Evolutionary conservation across 2,329 filamentous ascomycete genomes (phyloP).

Genomic region (Thielaviopsis ethacetica): DNA sequence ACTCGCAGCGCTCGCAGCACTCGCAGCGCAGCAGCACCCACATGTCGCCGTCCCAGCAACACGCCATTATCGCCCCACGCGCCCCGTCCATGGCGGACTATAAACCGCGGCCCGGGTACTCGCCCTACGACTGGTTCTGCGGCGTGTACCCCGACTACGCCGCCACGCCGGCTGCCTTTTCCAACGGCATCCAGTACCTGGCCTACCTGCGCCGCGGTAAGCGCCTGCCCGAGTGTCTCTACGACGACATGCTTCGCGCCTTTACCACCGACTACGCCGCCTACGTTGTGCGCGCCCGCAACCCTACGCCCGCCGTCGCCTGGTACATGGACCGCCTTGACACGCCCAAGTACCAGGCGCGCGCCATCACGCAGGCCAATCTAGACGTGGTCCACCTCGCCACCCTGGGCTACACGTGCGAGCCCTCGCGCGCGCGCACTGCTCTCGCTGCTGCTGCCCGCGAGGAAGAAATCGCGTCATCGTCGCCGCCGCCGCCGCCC

Average conservation of each 20-base stretch:
- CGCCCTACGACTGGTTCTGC: constrained; percentile 24
- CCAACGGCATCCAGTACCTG: constrained; percentile 28
- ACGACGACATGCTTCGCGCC: constrained; percentile 35
- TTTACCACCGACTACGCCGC: constrained; percentile 26
- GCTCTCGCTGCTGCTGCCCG: background rate
- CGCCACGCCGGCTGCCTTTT: constrained; percentile 25
- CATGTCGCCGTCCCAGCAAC: background rate
- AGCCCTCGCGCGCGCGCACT: background rate
- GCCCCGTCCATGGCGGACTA: background rate
- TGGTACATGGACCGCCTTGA: constrained; percentile 24
- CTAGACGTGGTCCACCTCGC: constrained; percentile 17
- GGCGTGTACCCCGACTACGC: constrained; percentile 26
- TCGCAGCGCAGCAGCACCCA: background rate
- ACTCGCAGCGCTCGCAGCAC: background rate
- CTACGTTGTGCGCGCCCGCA: constrained; percentile 22
- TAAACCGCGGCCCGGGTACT: background rate
- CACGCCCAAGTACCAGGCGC: constrained; percentile 17
- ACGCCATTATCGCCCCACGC: background rate
- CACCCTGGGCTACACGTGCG: background rate
- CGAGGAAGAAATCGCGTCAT: background rate
- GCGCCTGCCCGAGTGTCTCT: constrained; percentile 26
- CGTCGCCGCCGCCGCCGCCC: background rate
- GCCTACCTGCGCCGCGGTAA: constrained; percentile 21
- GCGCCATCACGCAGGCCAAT: constrained; percentile 22
- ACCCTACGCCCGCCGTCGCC: constrained; percentile 23